Evolutionary conservation across 2,329 filamentous ascomycete genomes (phyloP).

Genomic region (Cytospora piceae): DNA sequence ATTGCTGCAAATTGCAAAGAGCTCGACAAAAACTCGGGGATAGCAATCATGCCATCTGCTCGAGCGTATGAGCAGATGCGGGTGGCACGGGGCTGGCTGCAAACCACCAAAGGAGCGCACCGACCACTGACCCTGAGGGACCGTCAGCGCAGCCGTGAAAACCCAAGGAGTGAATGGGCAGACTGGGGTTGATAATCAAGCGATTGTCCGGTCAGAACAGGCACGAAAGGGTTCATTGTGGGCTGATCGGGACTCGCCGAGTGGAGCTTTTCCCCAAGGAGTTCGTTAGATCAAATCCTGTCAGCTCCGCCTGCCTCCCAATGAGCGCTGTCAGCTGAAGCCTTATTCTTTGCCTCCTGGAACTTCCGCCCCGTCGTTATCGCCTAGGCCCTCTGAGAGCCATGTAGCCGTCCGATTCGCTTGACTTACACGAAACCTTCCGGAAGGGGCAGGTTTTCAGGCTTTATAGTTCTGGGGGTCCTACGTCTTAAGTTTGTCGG

Average conservation of each 20-base stretch:
- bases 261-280: slow-evolving; percentile 17
- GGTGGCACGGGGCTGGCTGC: slow-evolving; percentile 5
- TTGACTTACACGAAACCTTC: neutral
- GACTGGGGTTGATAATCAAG: slow-evolving; percentile 23
- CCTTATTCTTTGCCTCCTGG: neutral
- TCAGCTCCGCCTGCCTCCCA: slow-evolving; percentile 1
- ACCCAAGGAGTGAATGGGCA: slow-evolving; percentile 25
- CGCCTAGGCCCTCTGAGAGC: neutral
- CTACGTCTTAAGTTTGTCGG: too few relatives aligned
- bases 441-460: neutral
- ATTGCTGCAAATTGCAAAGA: neutral
- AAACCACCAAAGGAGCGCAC: neutral
- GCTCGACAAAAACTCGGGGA: neutral
- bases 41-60: slow-evolving; percentile 27
- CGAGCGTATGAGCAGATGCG: slow-evolving; percentile 23
- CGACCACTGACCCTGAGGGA: slow-evolving; percentile 5
- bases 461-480: too few relatives aligned
- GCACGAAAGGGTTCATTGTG: slow-evolving; percentile 21
- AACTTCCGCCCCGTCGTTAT: neutral
- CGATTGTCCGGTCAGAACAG: slow-evolving; percentile 11
- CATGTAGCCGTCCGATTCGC: neutral
- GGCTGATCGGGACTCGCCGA: slow-evolving; percentile 30
- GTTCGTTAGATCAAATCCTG: neutral
- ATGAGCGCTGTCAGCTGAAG: neutral
- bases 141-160: slow-evolving; percentile 14